Evolutionary conservation across 2,329 filamentous ascomycete genomes (phyloP).

Genomic region (Aspergillus sp.): DNA sequence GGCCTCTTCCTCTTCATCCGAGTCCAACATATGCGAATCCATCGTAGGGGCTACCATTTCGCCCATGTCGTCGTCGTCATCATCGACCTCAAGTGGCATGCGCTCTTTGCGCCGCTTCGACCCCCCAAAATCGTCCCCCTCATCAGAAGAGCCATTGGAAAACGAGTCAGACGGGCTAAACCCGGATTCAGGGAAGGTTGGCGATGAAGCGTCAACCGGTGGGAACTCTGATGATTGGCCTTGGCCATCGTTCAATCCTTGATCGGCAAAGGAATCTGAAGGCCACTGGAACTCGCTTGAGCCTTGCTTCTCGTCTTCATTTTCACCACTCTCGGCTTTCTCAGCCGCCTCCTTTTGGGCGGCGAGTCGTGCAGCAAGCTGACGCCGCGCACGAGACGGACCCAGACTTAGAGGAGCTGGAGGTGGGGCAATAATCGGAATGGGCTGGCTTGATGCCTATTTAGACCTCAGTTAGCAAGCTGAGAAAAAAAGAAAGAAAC

Average conservation of each 20-base stretch:
- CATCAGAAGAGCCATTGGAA: constrained; percentile 45
- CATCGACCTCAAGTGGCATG: constrained; percentile 60
- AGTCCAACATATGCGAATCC: constrained; percentile 50
- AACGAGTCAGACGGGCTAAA: constrained; percentile 42
- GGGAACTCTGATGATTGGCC: constrained; percentile 31
- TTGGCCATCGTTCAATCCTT: constrained; percentile 35
- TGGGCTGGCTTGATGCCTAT: constrained; percentile 41
- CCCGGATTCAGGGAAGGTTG: constrained; percentile 37
- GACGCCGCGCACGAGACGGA: constrained; percentile 80
- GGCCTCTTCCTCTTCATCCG: constrained; percentile 55
- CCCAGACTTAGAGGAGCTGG: constrained; percentile 80
- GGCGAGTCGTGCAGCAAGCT: constrained; percentile 84
- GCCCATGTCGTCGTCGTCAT: constrained; percentile 51
- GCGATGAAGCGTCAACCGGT: constrained; percentile 29
- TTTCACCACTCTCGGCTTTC: constrained; percentile 34
- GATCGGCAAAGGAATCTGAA: constrained; percentile 39
- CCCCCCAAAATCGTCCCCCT: constrained; percentile 38
- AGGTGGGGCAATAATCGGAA: constrained; percentile 52
- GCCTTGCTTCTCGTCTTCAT: constrained; percentile 17
- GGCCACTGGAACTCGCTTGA: constrained; percentile 33
- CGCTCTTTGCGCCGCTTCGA: constrained; percentile 44
- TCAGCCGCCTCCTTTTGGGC: constrained; percentile 64
- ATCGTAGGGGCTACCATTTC: constrained; percentile 47
- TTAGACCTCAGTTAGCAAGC: constrained; percentile 16
- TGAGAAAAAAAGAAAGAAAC: too few relatives aligned